Evolutionary conservation across 2,329 filamentous ascomycete species (phyloP), one percentile per base, ranked within the genome.

Genomic region (Cladophialophora immunda): DNA sequence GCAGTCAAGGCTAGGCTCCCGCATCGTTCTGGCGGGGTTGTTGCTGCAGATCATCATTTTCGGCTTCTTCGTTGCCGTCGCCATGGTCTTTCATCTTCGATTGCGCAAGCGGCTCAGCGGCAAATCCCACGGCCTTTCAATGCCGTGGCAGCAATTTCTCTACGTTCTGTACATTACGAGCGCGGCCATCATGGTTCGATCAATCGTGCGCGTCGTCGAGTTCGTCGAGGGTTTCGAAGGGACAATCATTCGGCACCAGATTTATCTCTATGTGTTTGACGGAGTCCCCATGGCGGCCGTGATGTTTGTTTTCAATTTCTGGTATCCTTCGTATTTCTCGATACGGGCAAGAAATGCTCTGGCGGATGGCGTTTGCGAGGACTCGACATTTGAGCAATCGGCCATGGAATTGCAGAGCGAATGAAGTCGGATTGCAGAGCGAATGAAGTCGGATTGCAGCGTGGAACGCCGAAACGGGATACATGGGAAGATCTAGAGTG

Each of bases 41-140:
- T 74, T 85, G 34, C 74, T 89, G 17, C 88, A 90, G 72, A 80
- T 90, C 27, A 45, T 86, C 50, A 81, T 86, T 63, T 89, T 90
- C 68, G 81, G 79, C 25, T 76, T 88, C 38, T 90, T 90, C 71
- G 75, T 85, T 38, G 64, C 81, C 4, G 81, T 82, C 1, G 80
- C 84, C 0, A 69, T 80, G 2, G 66, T 84, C 0, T 87, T 88
- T 76, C 82, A 89, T 68, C 59, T 69, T 2, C 78, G 83, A 3
- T 78, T 86, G n/a, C 66, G 57, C 0, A 73, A 70, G 6, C 13
- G 2, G 17, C 19, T n/a, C n/a, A n/a, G n/a, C n/a, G n/a, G n/a
- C n/a, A n/a, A n/a, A n/a, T n/a, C 63, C 41, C 64, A 78, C 15
- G 78, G 76, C 0, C 73, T 67, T 19, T 62, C 57, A 0, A 64